Evolutionary conservation across 768 basidiomycete species (phyloP).

Genomic region (Leccinum subtestaceum): DNA sequence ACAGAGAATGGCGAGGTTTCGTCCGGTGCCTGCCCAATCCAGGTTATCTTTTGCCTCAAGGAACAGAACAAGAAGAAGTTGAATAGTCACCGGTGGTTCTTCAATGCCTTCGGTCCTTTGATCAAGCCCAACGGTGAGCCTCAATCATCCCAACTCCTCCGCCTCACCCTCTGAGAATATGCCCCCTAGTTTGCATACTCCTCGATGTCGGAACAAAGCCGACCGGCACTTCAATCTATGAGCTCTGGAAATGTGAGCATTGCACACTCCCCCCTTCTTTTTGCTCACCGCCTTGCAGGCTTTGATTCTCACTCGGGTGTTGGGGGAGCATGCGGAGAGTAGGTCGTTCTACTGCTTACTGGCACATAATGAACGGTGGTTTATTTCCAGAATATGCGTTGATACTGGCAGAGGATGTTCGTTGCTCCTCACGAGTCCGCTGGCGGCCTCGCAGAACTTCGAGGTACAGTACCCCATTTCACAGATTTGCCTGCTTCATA

Average conservation of each 20-base stretch:
- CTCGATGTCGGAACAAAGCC: constrained; percentile 97
- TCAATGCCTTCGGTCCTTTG: constrained; percentile 90
- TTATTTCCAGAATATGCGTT: constrained; percentile 63
- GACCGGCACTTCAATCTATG: constrained; percentile 90
- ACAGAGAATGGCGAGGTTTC: constrained; percentile 80
- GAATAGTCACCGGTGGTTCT: constrained; percentile 96
- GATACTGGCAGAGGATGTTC: constrained; percentile 74
- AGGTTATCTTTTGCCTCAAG: constrained; percentile 88
- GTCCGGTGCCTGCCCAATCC: constrained; percentile 72
- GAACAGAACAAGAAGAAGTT: constrained; percentile 98
- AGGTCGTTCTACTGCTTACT: constrained; percentile 17
- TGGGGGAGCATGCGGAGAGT: constrained; percentile 96
- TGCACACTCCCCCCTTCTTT: neutral
- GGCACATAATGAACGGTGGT: neutral
- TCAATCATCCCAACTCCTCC: neutral
- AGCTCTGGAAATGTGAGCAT: constrained; percentile 84
- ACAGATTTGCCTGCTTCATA: neutral
- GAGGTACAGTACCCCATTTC: constrained; percentile 45
- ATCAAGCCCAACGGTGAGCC: constrained; percentile 74
- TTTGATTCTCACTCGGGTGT: constrained; percentile 84
- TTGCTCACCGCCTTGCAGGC: constrained; percentile 29
- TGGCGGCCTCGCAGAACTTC: constrained; percentile 94
- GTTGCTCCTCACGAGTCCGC: constrained; percentile 67
- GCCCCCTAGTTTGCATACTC: constrained; percentile 69
- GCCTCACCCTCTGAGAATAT: neutral